These are phyloP conservation scores for Carallia brachiata DNA, from an alignment of 345 rosid genomes.

Conservation along the genomic window DNA sequence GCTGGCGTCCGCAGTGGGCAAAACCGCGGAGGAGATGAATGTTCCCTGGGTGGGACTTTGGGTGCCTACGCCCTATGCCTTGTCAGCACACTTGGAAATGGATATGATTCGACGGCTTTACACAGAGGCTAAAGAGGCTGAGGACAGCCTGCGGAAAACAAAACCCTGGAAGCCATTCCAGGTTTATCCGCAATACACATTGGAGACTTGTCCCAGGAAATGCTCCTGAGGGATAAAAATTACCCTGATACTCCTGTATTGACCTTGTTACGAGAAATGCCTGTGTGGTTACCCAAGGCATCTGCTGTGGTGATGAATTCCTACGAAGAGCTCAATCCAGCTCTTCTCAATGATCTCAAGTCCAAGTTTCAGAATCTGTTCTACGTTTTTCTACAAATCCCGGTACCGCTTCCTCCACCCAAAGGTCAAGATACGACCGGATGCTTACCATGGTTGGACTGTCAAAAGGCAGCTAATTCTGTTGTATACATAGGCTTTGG, in stretches of 20 bases:
- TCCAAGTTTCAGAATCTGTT: background rate
- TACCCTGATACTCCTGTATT: background rate
- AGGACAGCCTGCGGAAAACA: background rate
- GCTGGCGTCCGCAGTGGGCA: background rate
- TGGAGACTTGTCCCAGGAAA: background rate
- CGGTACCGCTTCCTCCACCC: background rate
- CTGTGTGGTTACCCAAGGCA: background rate
- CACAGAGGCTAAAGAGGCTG: background rate
- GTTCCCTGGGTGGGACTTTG: constrained; percentile 4
- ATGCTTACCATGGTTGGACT: constrained; percentile 10
- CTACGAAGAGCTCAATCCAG: constrained; percentile 3
- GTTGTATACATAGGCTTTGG: constrained; percentile 5
- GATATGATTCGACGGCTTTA: background rate
- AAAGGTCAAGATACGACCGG: background rate
- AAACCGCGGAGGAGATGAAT: constrained; percentile 1
- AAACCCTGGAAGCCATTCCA: constrained; percentile 4
- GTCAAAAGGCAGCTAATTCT: background rate
- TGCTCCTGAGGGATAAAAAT: no score
- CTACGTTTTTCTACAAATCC: background rate
- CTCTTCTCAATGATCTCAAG: background rate
- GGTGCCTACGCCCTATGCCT: background rate
- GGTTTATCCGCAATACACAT: background rate
- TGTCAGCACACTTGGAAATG: background rate
- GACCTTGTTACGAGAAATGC: background rate
- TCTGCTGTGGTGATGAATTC: background rate